Base-by-base conservation (phyloP, 176 grass and related monocot species). In the Triticum monococcum region DNA sequence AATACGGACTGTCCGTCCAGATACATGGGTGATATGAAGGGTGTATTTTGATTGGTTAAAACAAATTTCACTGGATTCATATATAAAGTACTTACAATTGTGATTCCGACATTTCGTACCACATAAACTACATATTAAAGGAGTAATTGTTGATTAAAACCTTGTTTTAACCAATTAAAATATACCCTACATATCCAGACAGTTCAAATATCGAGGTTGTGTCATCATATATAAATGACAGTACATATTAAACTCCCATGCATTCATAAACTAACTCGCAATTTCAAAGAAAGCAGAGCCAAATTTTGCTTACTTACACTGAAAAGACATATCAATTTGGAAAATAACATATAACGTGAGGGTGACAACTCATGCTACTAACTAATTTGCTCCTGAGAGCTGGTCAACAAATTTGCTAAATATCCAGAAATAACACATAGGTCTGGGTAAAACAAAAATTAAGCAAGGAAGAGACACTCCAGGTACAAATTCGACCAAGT, bases 261-360 rank as follows among this genome's bases (percentile, higher is more conserved):
- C n/a, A 35, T 64, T 64, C 33, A 30, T 5, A 8, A 75, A 37
- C 25, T 17, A 25, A 57, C 41, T 13, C 24, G 50, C 3, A 14
- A 20, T 16, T 75, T 52, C 45, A 20, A 18, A 31, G 14, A 76
- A 50, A 20, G 8, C 72, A 76, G 25, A 41, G 36, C 31, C 4
- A 31, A 52, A 10, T 2, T 77, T 54, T 76, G 17, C 46, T 77
- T 7, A 10, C 8, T 77, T 75, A 10, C 16, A 3, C 17, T 1
- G 9, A 22, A 77, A 54, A 17, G 41, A 9, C 24, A 10, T 22
- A 22, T 32, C 14, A 77, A 77, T 56, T 52, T 32, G 16, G 26
- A 30, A 77, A 77, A 32, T 75, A 74, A 74, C 72, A 20, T 30
- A 76, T 72, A 31, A 59, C 9, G 1, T 77, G 74, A 77, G 74